A percentile compares a stretch with the other conserved stretches of the same genome.
Conservation (phyloP, 371 early-diverging fungal genomes). For the Synchytrium microbalum region DNA sequence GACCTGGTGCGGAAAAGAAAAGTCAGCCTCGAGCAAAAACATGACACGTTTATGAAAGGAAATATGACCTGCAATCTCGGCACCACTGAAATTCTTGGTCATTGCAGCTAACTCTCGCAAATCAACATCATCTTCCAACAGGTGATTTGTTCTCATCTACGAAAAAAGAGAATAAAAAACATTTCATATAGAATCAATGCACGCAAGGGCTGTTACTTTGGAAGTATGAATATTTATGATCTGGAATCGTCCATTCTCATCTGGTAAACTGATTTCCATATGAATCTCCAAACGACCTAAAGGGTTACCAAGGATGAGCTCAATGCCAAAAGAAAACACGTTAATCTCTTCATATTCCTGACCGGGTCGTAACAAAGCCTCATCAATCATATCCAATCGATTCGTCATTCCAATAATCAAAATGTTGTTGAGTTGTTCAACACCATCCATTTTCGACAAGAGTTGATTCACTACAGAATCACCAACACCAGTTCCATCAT, state of each 20-base stretch:
- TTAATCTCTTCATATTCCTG: not conserved
- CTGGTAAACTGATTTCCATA: slow-evolving; percentile 92
- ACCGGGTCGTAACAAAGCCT: slow-evolving; percentile 93
- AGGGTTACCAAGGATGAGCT: slow-evolving; percentile 14
- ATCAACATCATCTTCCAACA: slow-evolving; percentile 85
- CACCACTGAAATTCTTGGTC: slow-evolving; percentile 99
- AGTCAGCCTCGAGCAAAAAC: not conserved
- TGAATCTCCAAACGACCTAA: slow-evolving; percentile 91
- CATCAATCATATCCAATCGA: slow-evolving; percentile 97
- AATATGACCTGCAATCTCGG: slow-evolving; percentile 95
- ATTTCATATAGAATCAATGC: not conserved
- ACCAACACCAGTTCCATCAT: slow-evolving; percentile 93
- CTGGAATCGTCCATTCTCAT: slow-evolving; percentile 84
- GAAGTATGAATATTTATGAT: slow-evolving; percentile 92
- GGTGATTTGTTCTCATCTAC: slow-evolving; percentile 79
- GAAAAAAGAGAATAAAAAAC: not conserved
- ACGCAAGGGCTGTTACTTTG: slow-evolving; percentile 37
- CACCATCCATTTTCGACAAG: slow-evolving; percentile 98
- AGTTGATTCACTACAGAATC: slow-evolving; percentile 99
- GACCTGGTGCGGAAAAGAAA: slow-evolving; percentile 19
- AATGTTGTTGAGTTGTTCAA: slow-evolving; percentile 94
- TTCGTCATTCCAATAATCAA: slow-evolving; percentile 99
- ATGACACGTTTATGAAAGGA: no score
- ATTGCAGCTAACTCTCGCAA: slow-evolving; percentile 79
- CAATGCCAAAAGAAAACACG: slow-evolving; percentile 24